Conservation (phyloP, 768 basidiomycete species). For the Mycena rosella region DNA sequence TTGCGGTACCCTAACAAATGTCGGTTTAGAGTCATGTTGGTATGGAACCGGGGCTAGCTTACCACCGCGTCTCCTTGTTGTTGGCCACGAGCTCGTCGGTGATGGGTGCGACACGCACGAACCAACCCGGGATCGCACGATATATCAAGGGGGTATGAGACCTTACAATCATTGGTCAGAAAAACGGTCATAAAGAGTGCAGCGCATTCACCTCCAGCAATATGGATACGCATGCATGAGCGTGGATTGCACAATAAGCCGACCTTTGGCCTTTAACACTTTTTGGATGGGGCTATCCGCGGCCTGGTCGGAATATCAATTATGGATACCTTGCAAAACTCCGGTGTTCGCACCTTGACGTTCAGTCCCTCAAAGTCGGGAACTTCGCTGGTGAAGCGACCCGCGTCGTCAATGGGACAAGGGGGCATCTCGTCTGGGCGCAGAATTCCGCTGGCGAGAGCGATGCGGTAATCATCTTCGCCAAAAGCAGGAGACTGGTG, state of each 20-base stretch:
- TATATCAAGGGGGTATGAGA: conserved; percentile 97
- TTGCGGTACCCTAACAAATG: conserved; percentile 85
- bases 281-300: conserved; percentile 97
- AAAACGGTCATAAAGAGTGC: background rate
- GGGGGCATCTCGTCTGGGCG: conserved; percentile 93
- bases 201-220: conserved; percentile 86
- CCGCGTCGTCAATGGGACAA: conserved; percentile 93
- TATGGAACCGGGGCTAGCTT: conserved; percentile 29
- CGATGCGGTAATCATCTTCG: conserved; percentile 98
- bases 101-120: conserved; percentile 88
- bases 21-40: background rate
- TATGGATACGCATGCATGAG: conserved; percentile 94
- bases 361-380: conserved; percentile 89
- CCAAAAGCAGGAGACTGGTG: conserved; percentile 99
- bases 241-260: conserved; percentile 89
- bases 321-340: background rate
- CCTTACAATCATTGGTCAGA: conserved; percentile 53
- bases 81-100: conserved; percentile 90
- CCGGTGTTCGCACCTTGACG: conserved; percentile 76
- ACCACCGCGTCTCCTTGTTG: conserved; percentile 94
- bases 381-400: conserved; percentile 90
- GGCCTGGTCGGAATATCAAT: conserved; percentile 60
- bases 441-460: conserved; percentile 87
- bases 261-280: conserved; percentile 85
- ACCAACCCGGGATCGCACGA: conserved; percentile 97